Evolutionary conservation across 179 eudicot genomes (phyloP), one percentile per base, ranked within the genome.

Genomic region (Silene coronaria): DNA sequence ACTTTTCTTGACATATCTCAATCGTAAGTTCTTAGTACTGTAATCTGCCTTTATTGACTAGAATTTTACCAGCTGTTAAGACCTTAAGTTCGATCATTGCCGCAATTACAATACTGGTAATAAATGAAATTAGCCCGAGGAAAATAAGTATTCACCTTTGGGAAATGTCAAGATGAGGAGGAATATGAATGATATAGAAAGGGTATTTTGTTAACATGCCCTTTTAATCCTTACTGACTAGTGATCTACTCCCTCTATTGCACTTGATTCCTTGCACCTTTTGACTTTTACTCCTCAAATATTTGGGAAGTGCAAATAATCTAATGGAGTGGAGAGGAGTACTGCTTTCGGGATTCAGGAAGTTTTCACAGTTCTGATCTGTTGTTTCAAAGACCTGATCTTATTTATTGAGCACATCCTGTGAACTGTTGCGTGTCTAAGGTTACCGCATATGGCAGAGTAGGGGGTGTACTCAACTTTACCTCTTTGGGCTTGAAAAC

Each of bases 1-100:
- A n/a, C 76, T 93, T 66, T 83, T 86, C 86, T 79, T 93, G 89
- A 83, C 97, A 63, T 88, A 83, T 77, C 91, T 93, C 62, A 91
- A 91, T 74, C 97, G 98, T 93, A 89, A 87, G 98, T 79, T 23
- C 71, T 68, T 58, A 4, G 66, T 70, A 62, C 75, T 57, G 58
- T 38, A 7, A 51, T 30, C 76, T 53, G 32, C 10, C 38, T 65
- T 24, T 67, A 2, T 17, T 58, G 22, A 11, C 51, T 67, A 14
- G 42, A 55, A 3, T 30, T 34, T 13, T 58, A 46, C n/a, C 69
- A 19, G 14, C 32, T 67, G 48, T 27, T 17, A 19, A 23, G 59
- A 38, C 70, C 1, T 8, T 32, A 23, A 22, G 23, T 36, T 68
- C 6, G 26, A 23, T 10, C 14, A n/a, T 22, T 62, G 42, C 14